Conservation (phyloP, 1,139 yeast species). For the Candida sojae region DNA sequence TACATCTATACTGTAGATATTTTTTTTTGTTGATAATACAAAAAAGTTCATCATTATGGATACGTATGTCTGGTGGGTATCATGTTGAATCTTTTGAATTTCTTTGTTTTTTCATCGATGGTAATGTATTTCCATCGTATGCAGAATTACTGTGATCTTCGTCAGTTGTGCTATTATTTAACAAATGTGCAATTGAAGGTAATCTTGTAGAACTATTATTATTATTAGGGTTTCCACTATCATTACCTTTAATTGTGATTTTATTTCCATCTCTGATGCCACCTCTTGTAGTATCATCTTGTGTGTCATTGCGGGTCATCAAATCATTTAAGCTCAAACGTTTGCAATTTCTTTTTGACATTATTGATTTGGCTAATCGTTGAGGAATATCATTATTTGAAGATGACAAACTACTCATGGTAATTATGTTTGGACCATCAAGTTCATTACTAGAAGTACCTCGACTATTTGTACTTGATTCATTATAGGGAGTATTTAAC, state of each 20-base stretch:
- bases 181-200: slow-evolving; percentile 15
- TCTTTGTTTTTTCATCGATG: slow-evolving; percentile 12
- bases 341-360: background rate
- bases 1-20: too few relatives aligned
- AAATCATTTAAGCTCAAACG: background rate
- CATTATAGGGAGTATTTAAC: too few relatives aligned
- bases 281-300: too few relatives aligned
- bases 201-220: slow-evolving; percentile 6
- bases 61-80: too few relatives aligned
- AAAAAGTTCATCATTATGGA: too few relatives aligned
- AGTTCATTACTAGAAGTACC: too few relatives aligned
- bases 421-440: too few relatives aligned
- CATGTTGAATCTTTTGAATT: slow-evolving; percentile 10
- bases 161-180: slow-evolving; percentile 2
- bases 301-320: background rate
- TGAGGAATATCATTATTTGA: background rate
- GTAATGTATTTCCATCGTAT: slow-evolving; percentile 8
- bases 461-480: too few relatives aligned
- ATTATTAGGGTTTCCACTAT: background rate
- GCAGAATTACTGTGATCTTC: background rate
- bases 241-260: background rate
- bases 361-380: background rate
- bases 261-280: background rate
- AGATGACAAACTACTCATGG: background rate
- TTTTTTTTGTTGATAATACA: too few relatives aligned